Conservation (phyloP, 371 early-diverging fungal genomes). For the Mortierella sp. region DNA sequence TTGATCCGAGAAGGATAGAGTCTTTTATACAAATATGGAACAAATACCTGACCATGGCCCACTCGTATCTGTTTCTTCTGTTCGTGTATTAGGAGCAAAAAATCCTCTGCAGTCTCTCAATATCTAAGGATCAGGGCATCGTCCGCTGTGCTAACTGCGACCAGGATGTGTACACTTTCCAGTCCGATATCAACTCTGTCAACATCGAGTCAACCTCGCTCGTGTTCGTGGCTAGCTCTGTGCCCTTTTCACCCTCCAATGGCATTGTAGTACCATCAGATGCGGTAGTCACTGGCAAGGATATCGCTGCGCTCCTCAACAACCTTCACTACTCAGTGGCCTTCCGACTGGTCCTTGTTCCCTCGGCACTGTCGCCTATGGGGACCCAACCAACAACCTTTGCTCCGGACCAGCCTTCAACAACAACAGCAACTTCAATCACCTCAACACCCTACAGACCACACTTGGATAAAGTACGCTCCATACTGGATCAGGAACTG, state of each 20-base stretch:
- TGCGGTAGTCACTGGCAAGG: slow-evolving; percentile 22
- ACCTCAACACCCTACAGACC: slow-evolving; percentile 25
- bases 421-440: background rate
- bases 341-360: slow-evolving; percentile 36
- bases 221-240: slow-evolving; percentile 36
- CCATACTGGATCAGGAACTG: slow-evolving; percentile 44
- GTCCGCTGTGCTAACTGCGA: slow-evolving; percentile 45
- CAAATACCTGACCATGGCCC: background rate
- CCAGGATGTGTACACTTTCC: slow-evolving; percentile 47
- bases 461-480: slow-evolving; percentile 38
- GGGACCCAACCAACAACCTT: background rate
- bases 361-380: background rate
- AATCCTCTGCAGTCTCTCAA: slow-evolving; percentile 49
- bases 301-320: slow-evolving; percentile 21
- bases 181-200: slow-evolving; percentile 31
- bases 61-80: background rate
- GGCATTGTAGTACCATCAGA: slow-evolving; percentile 37
- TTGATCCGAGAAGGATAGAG: background rate
- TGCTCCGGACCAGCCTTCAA: background rate
- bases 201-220: slow-evolving; percentile 42
- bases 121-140: slow-evolving; percentile 33
- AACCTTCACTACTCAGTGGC: slow-evolving; percentile 36
- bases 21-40: background rate
- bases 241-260: slow-evolving; percentile 39
- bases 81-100: slow-evolving; percentile 44